phyloP scores from a whole-genome alignment of 768 basidiomycete genomes.

The Dictyophora rubrovolvata region DNA sequence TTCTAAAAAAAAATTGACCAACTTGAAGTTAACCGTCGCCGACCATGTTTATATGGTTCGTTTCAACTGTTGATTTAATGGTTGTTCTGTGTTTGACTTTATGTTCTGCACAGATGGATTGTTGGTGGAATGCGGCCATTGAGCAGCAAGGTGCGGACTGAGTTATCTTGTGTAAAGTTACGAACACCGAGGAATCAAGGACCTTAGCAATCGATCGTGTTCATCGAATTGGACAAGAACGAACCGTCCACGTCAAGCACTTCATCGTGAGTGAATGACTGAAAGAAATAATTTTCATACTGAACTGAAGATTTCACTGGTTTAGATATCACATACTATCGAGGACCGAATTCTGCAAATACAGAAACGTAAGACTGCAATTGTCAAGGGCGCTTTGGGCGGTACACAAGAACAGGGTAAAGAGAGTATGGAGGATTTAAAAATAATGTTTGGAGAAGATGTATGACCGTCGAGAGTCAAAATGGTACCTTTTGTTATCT shows the following conservation, averaged over 20 bases:
- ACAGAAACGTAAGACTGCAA: conserved; percentile 79
- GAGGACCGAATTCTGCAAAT: conserved; percentile 73
- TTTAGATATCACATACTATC: conserved; percentile 61
- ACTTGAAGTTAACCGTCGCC: conserved; percentile 71
- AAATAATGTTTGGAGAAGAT: conserved; percentile 60
- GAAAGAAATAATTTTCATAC: too few relatives aligned
- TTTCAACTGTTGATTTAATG: neutral
- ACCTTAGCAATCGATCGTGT: conserved; percentile 70
- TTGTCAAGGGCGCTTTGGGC: conserved; percentile 76
- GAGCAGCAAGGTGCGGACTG: conserved; percentile 58
- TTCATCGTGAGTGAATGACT: conserved; percentile 51
- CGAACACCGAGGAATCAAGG: neutral
- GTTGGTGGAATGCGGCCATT: conserved; percentile 83
- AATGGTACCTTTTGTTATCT: neutral
- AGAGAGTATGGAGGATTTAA: conserved; percentile 73
- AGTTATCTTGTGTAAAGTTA: neutral
- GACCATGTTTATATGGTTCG: conserved; percentile 81
- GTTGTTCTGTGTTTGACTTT: neutral
- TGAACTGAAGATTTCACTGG: neutral
- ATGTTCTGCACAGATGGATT: conserved; percentile 59
- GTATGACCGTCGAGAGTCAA: neutral
- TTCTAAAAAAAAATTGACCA: neutral
- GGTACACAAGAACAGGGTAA: conserved; percentile 45
- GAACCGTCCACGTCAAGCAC: conserved; percentile 73
- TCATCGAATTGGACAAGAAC: conserved; percentile 76